Conservation (phyloP, 768 basidiomycete genomes). For the Phanerochaete sordida region DNA sequence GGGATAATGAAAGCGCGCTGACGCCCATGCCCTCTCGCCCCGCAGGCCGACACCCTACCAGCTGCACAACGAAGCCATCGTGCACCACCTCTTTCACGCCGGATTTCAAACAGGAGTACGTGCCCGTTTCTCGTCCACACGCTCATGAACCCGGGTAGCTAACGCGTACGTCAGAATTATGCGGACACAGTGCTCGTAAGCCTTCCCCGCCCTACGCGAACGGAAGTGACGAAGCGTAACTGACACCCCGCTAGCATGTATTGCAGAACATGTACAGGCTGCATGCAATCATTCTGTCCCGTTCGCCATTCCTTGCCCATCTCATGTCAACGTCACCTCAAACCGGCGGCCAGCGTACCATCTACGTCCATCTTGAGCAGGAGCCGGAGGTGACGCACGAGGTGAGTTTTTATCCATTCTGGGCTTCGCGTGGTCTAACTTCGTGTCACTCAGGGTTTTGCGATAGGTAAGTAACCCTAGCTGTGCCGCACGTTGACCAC, state of each 20-base stretch:
- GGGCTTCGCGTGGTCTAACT: neutral
- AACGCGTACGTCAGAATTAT: constrained; percentile 53
- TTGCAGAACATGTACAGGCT: constrained; percentile 72
- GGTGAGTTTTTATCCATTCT: constrained; percentile 43
- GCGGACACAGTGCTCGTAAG: constrained; percentile 77
- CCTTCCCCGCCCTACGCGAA: constrained; percentile 8
- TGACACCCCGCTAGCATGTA: constrained; percentile 51
- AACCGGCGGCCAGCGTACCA: constrained; percentile 57
- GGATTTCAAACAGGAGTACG: constrained; percentile 82
- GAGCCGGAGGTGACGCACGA: constrained; percentile 84
- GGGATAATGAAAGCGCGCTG: neutral
- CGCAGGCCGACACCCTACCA: constrained; percentile 40
- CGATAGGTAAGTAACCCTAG: constrained; percentile 49
- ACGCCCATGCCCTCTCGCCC: neutral
- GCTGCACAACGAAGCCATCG: constrained; percentile 71
- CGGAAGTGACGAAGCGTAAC: neutral
- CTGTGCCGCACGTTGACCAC: neutral
- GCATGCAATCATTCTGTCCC: constrained; percentile 83
- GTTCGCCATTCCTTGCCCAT: constrained; percentile 84
- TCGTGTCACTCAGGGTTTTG: constrained; percentile 53
- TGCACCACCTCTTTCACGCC: constrained; percentile 73
- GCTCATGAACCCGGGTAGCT: neutral
- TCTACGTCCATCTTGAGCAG: constrained; percentile 72
- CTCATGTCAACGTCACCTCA: constrained; percentile 81
- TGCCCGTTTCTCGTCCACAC: constrained; percentile 16